Base-by-base conservation (phyloP, 352 stramenopile species). In the Halophytophthora batemanensis region DNA sequence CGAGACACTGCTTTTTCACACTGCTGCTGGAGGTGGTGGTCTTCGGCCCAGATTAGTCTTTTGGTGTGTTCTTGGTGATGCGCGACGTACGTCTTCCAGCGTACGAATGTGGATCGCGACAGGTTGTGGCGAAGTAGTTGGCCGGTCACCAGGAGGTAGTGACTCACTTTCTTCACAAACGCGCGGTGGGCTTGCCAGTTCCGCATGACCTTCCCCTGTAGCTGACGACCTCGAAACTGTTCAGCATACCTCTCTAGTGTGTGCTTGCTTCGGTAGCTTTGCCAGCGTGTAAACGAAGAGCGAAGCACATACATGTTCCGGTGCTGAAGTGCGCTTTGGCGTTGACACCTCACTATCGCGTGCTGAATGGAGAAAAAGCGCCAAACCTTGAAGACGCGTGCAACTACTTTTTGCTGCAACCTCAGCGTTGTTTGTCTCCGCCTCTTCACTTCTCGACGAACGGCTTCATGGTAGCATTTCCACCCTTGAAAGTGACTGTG, bases 91-190 rank as follows among this genome's bases (percentile, higher is more conserved):
- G 15, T 11, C 17, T 59, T 71, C 66, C 66, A 80, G n/a, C 31
- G 45, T 31, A 42, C 13, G 19, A 77, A 75, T 0, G 59, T 50
- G 18, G 53, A 23, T 29, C 49, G 55, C 17, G 53, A 38, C n/a
- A 64, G 36, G 18, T 77, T 75, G 23, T 22, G 41, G 6, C 45
- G 56, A n/a, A 70, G 11, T 11, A 77, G 31, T 50, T 62, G 54
- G 17, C 18, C 60, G 2, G 54, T 66, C n/a, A 66, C 52, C 5
- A 71, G 38, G 19, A 69, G 46, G 23, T 61, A 68, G 22, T 41
- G 43, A n/a, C 45, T 61, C 43, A 77, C 61, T n/a, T 59, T 68
- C 4, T 25, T 40, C 34, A 61, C 43, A 28, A 69, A 67, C 18
- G 48, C 23, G 15, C 25, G 18, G 36, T 62, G 39, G 2, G 14